phyloP scores from a whole-genome alignment of 352 stramenopile species.

The Phytophthora meadii region DNA sequence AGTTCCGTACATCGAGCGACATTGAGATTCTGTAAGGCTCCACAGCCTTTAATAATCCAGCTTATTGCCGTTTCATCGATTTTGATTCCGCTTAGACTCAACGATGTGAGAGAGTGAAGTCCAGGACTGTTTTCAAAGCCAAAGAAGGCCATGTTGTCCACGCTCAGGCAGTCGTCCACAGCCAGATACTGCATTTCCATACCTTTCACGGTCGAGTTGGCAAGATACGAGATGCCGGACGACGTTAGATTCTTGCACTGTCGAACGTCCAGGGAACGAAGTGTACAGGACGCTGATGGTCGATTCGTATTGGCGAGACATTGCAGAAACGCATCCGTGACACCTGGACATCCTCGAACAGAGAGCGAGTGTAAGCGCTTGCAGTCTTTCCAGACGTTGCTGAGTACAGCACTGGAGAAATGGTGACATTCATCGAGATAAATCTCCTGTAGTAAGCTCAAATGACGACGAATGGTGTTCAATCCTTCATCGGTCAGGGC shows the following conservation, averaged over 20 bases:
- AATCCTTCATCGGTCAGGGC: conserved; percentile 65
- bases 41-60: conserved; percentile 74
- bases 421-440: conserved; percentile 69
- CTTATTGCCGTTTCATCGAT: conserved; percentile 75
- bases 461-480: conserved; percentile 47
- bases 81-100: conserved; percentile 53
- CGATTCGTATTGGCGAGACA: conserved; percentile 63
- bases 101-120: conserved; percentile 33
- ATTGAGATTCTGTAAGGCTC: conserved; percentile 48
- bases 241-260: conserved; percentile 74
- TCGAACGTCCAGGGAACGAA: conserved; percentile 55
- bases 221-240: conserved; percentile 63
- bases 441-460: conserved; percentile 56
- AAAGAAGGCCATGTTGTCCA: conserved; percentile 82
- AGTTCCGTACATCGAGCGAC: conserved; percentile 56
- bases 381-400: conserved; percentile 68
- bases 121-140: conserved; percentile 60
- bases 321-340: conserved; percentile 67
- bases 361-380: conserved; percentile 52
- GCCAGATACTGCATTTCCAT: conserved; percentile 34
- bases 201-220: conserved; percentile 39
- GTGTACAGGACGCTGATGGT: conserved; percentile 17
- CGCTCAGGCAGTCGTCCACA: conserved; percentile 60
- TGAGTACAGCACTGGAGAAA: conserved; percentile 56
- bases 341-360: conserved; percentile 45